phyloP scores from a whole-genome alignment of 148 eudicot genomes.

The Rheum nobile region DNA sequence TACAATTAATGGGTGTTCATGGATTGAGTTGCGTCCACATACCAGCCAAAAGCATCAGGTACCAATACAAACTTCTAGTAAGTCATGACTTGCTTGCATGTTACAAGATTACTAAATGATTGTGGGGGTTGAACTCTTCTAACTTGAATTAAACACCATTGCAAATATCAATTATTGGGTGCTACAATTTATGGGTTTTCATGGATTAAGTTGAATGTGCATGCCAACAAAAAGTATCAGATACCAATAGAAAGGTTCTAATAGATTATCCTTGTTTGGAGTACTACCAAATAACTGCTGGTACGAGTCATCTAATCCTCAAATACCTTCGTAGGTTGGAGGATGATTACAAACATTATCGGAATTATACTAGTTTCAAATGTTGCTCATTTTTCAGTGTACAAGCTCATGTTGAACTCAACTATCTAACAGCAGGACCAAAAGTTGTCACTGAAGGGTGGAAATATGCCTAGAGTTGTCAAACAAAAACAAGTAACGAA shows the following conservation, averaged over 20 bases:
- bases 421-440: background rate
- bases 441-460: background rate
- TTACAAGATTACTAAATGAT: background rate
- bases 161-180: background rate
- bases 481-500: background rate
- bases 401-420: background rate
- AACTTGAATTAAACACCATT: background rate
- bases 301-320: background rate
- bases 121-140: background rate
- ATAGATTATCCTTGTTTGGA: background rate
- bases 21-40: conserved; percentile 79
- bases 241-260: background rate
- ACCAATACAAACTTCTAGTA: background rate
- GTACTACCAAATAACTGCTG: background rate
- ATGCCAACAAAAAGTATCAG: background rate
- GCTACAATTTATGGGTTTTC: background rate
- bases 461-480: background rate
- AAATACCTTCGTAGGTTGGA: background rate
- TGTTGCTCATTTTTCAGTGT: background rate
- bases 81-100: background rate
- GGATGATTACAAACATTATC: background rate
- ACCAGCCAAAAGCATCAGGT: conserved; percentile 93
- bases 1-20: conserved; percentile 84
- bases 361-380: background rate
- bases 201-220: background rate